Evolutionary conservation across 257 asterid species (phyloP), one percentile per base, ranked within the genome.

Genomic region (Galeopsis tetrahit): DNA sequence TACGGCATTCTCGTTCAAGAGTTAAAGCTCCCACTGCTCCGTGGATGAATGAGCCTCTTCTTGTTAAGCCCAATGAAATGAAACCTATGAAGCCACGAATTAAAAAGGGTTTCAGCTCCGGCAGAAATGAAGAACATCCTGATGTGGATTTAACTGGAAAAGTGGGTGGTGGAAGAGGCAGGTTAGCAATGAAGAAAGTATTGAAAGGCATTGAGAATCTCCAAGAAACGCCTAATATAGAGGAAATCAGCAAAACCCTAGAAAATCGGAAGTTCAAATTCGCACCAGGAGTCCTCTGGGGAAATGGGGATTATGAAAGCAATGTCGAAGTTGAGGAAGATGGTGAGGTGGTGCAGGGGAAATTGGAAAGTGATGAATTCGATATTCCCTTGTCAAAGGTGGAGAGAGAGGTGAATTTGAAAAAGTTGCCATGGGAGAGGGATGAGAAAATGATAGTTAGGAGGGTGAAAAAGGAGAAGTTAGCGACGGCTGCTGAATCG

Each of bases 1-100:
- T 39, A 76, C 64, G 82, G 9, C 71, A 60, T 73, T 79, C 85
- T 60, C 74, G 71, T 65, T 77, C 88, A 62, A 64, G 72, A 53
- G 55, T 83, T 68, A 88, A 85, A 82, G 93, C 88, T 3, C 98
- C 93, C 67, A 94, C 92, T 46, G 93, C 99, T 73, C 99, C 99
- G 44, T 91, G 99, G 99, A 91, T 91, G 95, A 86, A 74, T 77
- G 86, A 81, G 33, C 90, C 93, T 49, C 96, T 91, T 8, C 77
- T 84, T 33, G 86, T 94, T 38, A 85, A 86, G 80, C 85, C 86
- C 74, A 78, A 70, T 46, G 89, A 90, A 75, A 79, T 91, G 82
- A 75, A 86, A 63, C 69, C 85, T 56, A 69, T 67, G 51, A 87
- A 63, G 78, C 73, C 63, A 61, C 87, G 79, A 73, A 74, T 32